phyloP scores from a whole-genome alignment of 1,284 basidiomycete species.

The Schizophyllum amplum region DNA sequence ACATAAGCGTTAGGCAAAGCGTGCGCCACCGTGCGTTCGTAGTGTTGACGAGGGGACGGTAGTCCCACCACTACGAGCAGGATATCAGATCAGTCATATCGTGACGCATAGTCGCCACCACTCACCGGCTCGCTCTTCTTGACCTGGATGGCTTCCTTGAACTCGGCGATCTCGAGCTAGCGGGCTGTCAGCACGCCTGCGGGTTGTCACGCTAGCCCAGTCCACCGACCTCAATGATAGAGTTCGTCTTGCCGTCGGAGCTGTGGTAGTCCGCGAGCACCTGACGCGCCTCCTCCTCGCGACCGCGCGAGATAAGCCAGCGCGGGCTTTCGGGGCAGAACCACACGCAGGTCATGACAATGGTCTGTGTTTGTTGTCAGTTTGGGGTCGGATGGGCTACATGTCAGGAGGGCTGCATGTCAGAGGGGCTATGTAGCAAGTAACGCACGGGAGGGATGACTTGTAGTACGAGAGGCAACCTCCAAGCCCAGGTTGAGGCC shows the following conservation, averaged over 20 bases:
- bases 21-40: constrained; percentile 19
- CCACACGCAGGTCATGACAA: constrained; percentile 19
- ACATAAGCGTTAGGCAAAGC: constrained; percentile 18
- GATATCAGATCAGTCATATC: not conserved
- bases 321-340: constrained; percentile 20
- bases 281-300: constrained; percentile 17
- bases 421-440: not conserved
- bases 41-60: constrained; percentile 15
- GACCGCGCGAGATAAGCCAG: constrained; percentile 17
- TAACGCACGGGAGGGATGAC: constrained; percentile 15
- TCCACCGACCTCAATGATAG: constrained; percentile 17
- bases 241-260: constrained; percentile 19
- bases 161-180: constrained; percentile 20
- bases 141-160: constrained; percentile 15
- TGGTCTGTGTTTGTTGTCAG: constrained; percentile 7
- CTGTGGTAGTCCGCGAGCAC: constrained; percentile 20
- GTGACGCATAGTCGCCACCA: not conserved
- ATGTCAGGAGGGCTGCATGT: too few relatives aligned
- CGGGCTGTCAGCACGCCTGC: not conserved
- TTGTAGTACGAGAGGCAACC: constrained; percentile 20
- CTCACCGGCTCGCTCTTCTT: constrained; percentile 16
- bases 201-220: not conserved
- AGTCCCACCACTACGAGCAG: constrained; percentile 19
- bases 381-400: not conserved
- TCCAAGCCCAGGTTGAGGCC: constrained; percentile 21